These are phyloP conservation scores for Triangularia verruculosa DNA, from an alignment of 2,329 filamentous ascomycete genomes.

Conservation along the genomic window DNA sequence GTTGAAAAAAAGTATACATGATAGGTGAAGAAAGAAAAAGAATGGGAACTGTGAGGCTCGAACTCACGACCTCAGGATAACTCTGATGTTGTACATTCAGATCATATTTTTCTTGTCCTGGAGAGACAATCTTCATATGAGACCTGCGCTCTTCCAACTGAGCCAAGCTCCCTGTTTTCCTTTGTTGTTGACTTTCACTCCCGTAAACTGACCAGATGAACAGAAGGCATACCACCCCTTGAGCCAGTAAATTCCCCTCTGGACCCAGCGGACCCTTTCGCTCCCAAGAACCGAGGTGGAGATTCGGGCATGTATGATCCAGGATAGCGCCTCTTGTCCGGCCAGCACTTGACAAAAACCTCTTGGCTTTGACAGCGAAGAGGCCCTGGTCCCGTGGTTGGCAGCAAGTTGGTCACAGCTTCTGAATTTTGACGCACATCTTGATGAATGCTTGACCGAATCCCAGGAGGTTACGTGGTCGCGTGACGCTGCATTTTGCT, in stretches of 20 bases:
- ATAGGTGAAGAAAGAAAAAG: neutral
- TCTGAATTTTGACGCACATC: no score
- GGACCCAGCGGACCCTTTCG: neutral
- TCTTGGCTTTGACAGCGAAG: no score
- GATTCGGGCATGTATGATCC: neutral
- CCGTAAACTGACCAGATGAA: neutral
- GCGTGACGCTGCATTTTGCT: neutral
- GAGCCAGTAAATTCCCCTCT: neutral
- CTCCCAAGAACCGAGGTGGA: no score
- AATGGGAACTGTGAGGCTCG: conserved; percentile 27
- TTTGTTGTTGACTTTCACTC: neutral
- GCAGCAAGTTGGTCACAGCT: no score
- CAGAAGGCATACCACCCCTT: no score
- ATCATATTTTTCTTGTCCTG: neutral
- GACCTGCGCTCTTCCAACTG: neutral
- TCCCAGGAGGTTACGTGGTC: neutral
- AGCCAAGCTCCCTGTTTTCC: neutral
- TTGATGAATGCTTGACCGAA: no score
- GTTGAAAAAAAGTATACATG: no score
- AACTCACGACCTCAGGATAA: conserved; percentile 29
- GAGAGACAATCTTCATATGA: neutral
- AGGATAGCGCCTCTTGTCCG: neutral
- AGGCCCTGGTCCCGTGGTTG: no score
- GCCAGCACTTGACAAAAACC: neutral
- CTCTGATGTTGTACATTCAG: conserved; percentile 15